Conservation (phyloP, 805 yeast genomes). For the Teunomyces atbi region DNA sequence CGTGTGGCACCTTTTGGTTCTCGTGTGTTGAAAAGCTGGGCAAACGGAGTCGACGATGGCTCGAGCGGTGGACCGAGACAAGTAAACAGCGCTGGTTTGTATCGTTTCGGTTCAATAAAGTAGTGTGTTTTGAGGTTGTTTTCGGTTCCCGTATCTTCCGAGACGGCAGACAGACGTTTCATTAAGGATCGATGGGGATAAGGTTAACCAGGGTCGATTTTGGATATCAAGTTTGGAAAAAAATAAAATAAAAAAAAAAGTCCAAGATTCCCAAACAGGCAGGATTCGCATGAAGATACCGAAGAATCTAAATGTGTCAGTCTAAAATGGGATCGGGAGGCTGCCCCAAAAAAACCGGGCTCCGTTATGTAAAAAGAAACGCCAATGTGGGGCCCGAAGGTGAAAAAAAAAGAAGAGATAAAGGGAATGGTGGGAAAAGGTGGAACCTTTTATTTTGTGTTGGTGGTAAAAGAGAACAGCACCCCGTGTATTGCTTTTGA, state of each 20-base stretch:
- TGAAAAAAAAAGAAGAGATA: too few relatives aligned
- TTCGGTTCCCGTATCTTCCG: constrained; percentile 1
- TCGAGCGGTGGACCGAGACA: background rate
- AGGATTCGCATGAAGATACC: background rate
- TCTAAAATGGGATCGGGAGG: background rate
- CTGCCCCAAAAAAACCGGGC: background rate
- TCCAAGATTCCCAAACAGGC: background rate
- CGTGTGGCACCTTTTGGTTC: constrained; percentile 22
- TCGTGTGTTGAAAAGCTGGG: constrained; percentile 19
- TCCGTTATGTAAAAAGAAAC: background rate
- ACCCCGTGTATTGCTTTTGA: background rate
- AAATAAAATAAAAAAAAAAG: background rate
- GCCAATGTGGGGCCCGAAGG: background rate
- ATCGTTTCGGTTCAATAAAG: constrained; percentile 16
- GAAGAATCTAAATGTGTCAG: background rate
- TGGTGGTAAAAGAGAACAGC: background rate
- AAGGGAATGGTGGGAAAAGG: too few relatives aligned
- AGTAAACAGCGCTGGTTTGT: constrained; percentile 6
- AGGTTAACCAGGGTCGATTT: background rate
- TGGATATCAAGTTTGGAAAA: background rate
- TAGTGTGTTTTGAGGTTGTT: constrained; percentile 36
- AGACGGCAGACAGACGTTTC: background rate
- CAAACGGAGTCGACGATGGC: constrained; percentile 19
- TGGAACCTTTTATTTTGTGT: too few relatives aligned
- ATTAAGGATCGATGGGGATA: background rate